A percentile compares a stretch with the other conserved stretches of the same genome.
These are phyloP conservation scores for Entomortierella parvispora DNA, from an alignment of 192 early-diverging fungal species.

Conservation along the genomic window DNA sequence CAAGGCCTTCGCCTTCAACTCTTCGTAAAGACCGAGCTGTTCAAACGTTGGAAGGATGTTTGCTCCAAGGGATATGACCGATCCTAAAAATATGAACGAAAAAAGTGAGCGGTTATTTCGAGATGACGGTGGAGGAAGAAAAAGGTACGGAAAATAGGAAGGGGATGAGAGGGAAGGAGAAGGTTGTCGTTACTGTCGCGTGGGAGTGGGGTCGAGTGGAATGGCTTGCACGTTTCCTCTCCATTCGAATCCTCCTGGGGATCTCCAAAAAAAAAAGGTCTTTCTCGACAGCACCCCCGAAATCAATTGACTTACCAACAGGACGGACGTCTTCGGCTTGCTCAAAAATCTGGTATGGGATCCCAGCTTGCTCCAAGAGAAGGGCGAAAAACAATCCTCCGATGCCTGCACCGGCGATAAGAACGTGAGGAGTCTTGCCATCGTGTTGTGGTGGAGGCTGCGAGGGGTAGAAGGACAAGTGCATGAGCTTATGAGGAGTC, in stretches of 20 bases:
- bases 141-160: too few species aligned
- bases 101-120: background rate
- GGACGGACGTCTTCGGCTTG: conserved; percentile 6
- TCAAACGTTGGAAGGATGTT: conserved; percentile 1
- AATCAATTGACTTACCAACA: conserved; percentile 24
- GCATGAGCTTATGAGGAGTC: too few species aligned
- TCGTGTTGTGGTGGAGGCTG: conserved; percentile 5
- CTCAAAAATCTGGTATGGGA: conserved; percentile 28
- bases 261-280: background rate
- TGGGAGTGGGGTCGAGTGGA: too few species aligned
- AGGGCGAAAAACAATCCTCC: conserved; percentile 20
- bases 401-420: conserved; percentile 31
- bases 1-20: background rate
- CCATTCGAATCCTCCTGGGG: too few species aligned
- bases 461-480: background rate
- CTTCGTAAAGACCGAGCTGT: conserved; percentile 2
- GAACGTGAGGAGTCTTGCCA: conserved; percentile 15
- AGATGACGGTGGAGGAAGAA: background rate
- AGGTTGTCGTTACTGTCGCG: too few species aligned
- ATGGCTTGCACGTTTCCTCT: too few species aligned
- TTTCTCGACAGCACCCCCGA: too few species aligned
- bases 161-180: too few species aligned
- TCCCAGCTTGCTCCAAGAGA: conserved; percentile 5
- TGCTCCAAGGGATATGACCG: conserved; percentile 4
- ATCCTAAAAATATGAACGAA: background rate